phyloP scores from a whole-genome alignment of 306 rosid species.

The Aeschynomene evenia region DNA sequence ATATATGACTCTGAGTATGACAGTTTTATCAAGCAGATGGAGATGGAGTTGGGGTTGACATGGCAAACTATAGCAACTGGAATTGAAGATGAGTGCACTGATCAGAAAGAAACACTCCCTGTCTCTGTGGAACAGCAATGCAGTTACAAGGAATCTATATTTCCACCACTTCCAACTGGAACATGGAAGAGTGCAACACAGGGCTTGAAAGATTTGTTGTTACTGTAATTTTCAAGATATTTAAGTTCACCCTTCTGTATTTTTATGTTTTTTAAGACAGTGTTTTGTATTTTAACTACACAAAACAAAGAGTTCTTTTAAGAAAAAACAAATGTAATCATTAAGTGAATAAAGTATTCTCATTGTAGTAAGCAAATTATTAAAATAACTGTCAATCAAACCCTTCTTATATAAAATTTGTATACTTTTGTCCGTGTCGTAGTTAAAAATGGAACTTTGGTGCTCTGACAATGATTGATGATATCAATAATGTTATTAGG shows the following conservation, averaged over 20 bases:
- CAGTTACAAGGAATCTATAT: background rate
- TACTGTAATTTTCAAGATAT: background rate
- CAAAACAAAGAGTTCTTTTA: too few relatives aligned
- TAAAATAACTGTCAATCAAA: too few relatives aligned
- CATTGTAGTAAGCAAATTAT: too few relatives aligned
- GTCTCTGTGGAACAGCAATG: background rate
- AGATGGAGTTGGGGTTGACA: background rate
- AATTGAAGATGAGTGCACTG: background rate
- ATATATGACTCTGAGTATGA: constrained; percentile 13
- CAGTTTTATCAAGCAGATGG: background rate
- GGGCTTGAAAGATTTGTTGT: constrained; percentile 25
- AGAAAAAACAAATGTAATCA: too few relatives aligned
- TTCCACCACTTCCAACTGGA: constrained; percentile 23
- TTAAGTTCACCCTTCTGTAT: background rate
- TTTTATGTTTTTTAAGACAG: background rate
- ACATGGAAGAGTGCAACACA: constrained; percentile 13
- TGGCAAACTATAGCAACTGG: background rate
- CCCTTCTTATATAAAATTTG: too few relatives aligned
- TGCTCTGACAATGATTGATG: too few relatives aligned
- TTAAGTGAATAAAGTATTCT: too few relatives aligned
- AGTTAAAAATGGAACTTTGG: too few relatives aligned
- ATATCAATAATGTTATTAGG: too few relatives aligned
- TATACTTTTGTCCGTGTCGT: too few relatives aligned
- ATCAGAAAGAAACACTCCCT: background rate
- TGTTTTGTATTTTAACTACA: background rate